Conservation (phyloP, 805 yeast species). For the Lachancea dasiensis region DNA sequence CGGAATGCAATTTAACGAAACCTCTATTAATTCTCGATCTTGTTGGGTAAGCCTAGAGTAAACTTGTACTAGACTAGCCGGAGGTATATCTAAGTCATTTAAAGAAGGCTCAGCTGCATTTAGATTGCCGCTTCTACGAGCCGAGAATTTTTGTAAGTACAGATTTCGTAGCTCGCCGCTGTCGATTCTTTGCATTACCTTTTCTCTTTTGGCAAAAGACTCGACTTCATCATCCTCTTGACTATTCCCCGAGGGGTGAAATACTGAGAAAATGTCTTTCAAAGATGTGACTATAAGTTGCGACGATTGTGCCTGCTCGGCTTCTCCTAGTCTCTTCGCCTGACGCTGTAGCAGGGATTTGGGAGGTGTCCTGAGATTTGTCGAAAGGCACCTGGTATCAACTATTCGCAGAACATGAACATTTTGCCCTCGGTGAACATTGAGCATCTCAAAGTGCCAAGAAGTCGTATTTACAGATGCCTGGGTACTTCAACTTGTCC, state of each 20-base stretch:
- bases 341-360: slow-evolving; percentile 20
- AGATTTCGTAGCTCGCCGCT: slow-evolving; percentile 16
- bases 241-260: slow-evolving; percentile 21
- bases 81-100: slow-evolving; percentile 4
- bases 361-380: slow-evolving; percentile 15
- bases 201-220: slow-evolving; percentile 6
- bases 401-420: too few species aligned
- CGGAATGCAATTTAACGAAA: slow-evolving; percentile 1
- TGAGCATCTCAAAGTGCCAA: too few species aligned
- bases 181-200: slow-evolving; percentile 10
- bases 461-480: too few species aligned
- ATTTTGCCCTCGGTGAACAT: too few species aligned
- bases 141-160: slow-evolving; percentile 12
- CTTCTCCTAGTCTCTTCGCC: slow-evolving; percentile 14
- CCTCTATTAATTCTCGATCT: slow-evolving; percentile 5
- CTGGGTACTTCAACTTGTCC: too few species aligned
- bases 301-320: slow-evolving; percentile 4
- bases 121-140: neutral
- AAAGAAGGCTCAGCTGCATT: neutral
- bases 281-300: slow-evolving; percentile 17
- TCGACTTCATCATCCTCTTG: slow-evolving; percentile 25
- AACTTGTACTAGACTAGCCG: neutral
- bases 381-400: too few species aligned
- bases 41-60: slow-evolving; percentile 1
- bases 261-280: slow-evolving; percentile 22